A percentile compares a stretch with the other conserved stretches of the same genome.
Conservation (phyloP, 2,329 filamentous ascomycete genomes). For the Trichoderma brevicompactum region DNA sequence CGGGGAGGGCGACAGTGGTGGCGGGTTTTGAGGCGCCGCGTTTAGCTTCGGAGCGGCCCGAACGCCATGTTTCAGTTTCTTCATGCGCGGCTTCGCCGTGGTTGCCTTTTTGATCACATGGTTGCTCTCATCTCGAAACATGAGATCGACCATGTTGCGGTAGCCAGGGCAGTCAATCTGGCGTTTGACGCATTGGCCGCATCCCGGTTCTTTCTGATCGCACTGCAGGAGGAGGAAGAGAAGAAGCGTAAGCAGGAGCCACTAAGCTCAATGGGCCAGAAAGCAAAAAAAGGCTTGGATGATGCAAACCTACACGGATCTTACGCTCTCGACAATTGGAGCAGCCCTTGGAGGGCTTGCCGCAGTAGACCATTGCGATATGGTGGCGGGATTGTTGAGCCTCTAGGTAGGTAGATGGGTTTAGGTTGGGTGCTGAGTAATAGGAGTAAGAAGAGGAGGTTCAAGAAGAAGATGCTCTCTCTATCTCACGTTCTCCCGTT, state of each 20-base stretch:
- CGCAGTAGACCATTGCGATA: conserved; percentile 60
- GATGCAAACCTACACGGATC: conserved; percentile 53
- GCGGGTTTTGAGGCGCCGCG: conserved; percentile 20
- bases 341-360: conserved; percentile 61
- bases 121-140: conserved; percentile 61
- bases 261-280: background rate
- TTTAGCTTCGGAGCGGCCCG: conserved; percentile 15
- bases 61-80: conserved; percentile 34
- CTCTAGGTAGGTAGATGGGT: too few species aligned
- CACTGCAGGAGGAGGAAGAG: conserved; percentile 45
- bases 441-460: too few species aligned
- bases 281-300: conserved; percentile 11
- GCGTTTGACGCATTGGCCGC: conserved; percentile 60
- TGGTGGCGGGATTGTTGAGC: background rate
- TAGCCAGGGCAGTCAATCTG: conserved; percentile 59
- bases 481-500: too few species aligned
- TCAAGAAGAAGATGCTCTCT: too few species aligned
- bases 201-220: conserved; percentile 56
- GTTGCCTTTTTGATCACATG: conserved; percentile 59
- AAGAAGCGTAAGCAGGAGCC: conserved; percentile 11
- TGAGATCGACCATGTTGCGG: conserved; percentile 58
- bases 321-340: conserved; percentile 60
- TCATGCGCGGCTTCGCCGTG: conserved; percentile 37
- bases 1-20: conserved; percentile 5
- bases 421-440: too few species aligned